Evolutionary conservation across 73 alveolate genomes (phyloP).

Genomic region (Paramecium biaurelia): DNA sequence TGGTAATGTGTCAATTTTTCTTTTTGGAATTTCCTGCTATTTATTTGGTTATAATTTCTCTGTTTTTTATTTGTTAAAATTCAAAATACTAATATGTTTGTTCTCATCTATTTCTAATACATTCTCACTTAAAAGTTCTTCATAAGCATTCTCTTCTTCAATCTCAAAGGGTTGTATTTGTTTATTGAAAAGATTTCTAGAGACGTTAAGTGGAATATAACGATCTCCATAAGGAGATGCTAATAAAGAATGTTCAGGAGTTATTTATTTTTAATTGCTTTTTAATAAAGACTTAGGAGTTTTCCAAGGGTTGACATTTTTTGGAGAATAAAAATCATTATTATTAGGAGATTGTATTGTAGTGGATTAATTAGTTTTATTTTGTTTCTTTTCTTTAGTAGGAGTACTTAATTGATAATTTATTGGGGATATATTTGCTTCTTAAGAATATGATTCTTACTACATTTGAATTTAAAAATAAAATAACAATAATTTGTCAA

Average conservation of each 20-base stretch:
- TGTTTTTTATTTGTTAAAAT: not conserved
- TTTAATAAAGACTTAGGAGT: conserved; percentile 39
- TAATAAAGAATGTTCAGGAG: not conserved
- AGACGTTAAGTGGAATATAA: conserved; percentile 22
- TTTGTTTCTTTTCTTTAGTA: not conserved
- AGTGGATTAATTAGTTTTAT: conserved; percentile 3
- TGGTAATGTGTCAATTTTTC: conserved; percentile 88
- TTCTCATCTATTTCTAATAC: conserved; percentile 19
- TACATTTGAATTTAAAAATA: conserved; percentile 28
- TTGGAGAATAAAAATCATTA: conserved; percentile 4
- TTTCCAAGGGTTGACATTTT: conserved; percentile 43
- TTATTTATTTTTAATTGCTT: not conserved
- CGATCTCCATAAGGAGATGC: conserved; percentile 35
- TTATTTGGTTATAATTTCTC: not conserved
- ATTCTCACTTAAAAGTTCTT: conserved; percentile 40
- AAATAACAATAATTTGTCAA: not conserved
- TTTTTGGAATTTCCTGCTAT: conserved; percentile 48
- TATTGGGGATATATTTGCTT: not conserved
- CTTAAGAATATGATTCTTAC: not conserved
- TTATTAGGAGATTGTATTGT: conserved; percentile 3
- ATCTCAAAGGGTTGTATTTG: conserved; percentile 41
- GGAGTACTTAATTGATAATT: not conserved
- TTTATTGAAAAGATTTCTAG: conserved; percentile 16
- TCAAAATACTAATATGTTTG: not conserved
- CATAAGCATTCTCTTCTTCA: conserved; percentile 3